A percentile compares a stretch with the other conserved stretches of the same genome.
Evolutionary conservation across 2,329 filamentous ascomycete species (phyloP).

Genomic region (Dactylellina haptotyla): DNA sequence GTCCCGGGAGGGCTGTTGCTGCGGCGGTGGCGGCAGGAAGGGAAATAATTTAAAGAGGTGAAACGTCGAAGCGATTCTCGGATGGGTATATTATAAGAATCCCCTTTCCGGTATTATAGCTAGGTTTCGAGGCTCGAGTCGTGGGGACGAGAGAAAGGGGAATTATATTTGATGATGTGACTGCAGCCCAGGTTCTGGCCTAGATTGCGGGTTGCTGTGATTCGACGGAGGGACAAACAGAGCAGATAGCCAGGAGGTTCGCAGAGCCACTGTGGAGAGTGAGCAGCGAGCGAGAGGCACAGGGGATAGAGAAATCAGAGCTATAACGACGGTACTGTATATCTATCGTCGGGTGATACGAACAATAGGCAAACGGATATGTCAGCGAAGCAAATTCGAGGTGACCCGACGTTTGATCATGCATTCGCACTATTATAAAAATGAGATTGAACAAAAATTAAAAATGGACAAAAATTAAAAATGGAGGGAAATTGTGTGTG

Average conservation of each 20-base stretch:
- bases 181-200: neutral
- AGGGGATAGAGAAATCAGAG: neutral
- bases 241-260: neutral
- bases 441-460: neutral
- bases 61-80: constrained; percentile 7
- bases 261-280: no score
- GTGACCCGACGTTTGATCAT: no score
- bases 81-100: constrained; percentile 13
- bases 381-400: no score
- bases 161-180: constrained; percentile 9
- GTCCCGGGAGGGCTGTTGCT: neutral
- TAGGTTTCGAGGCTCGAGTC: constrained; percentile 2
- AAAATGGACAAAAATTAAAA: neutral
- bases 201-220: neutral
- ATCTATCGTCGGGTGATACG: no score
- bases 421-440: no score
- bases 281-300: neutral
- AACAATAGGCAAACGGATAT: no score
- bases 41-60: neutral
- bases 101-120: constrained; percentile 41
- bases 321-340: neutral
- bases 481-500: no score
- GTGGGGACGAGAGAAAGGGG: constrained; percentile 18
- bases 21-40: constrained; percentile 10
- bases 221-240: constrained; percentile 1